Evolutionary conservation across 495 filamentous ascomycete species (phyloP), one percentile per base, ranked within the genome.

Genomic region (Choiromyces venosus): DNA sequence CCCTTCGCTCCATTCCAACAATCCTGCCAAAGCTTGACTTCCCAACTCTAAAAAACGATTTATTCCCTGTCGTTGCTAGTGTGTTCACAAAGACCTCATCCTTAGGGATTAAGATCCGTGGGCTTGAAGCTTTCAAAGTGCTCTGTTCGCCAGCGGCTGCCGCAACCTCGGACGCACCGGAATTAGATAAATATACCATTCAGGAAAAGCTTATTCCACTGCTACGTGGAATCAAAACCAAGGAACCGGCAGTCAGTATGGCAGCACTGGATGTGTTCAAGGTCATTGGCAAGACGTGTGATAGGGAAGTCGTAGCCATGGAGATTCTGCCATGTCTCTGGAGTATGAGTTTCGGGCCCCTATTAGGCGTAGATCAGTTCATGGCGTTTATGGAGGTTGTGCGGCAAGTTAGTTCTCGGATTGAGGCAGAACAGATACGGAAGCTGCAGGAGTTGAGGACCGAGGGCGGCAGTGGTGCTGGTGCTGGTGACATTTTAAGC

Each of bases 211-310:
- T 99, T 21, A 87, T 98, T 5, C 95, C 95, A 0, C 85, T 97
- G 6, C 86, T 99, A 70, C 93, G 92, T 79, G 93, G 85, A 1
- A 98, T 99, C 82, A 98, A 98, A 81, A 99, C 95, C 0, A 97
- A 96, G 79, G 95, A 99, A 79, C 95, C 95, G 0, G 94, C 92
- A 2, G 95, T 99, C 4, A 97, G 97, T 91, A 94, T 97, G 88
- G 93, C 95, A 1, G 92, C 93, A 0, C 86, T 97, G 29, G 87
- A 88, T 37, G 93, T 97, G 16, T 89, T 98, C 76, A 89, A 96
- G 70, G 67, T 69, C 37, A 89, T 98, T 68, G 93, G 95, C 8
- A 87, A 85, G 35, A 85, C 92, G 37, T 93, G 91, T 6, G 95
- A 98, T 78, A 86, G 91, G 5, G 95, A 98, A n/a, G 97, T 96